Evolutionary conservation across 768 basidiomycete genomes (phyloP), one percentile per base, ranked within the genome.

Genomic region (Panus rudis): DNA sequence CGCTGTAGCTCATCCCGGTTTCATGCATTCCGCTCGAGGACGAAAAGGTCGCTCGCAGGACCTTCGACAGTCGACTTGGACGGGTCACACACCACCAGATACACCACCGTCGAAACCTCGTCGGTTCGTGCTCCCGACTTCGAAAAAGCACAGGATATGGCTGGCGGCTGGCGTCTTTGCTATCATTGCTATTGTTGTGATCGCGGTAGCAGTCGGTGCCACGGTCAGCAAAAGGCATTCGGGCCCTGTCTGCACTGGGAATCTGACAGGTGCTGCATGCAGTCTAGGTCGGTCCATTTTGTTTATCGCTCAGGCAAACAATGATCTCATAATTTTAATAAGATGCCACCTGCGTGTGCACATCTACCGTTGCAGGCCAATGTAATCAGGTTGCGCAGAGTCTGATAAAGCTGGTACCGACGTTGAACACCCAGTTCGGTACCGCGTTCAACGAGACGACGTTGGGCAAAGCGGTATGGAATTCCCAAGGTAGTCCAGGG

Each of bases 271-370:
- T 17, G 62, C 63, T 14, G 52, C 63, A 11, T 84, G 82, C 56
- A 70, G 70, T 54, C 63, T 84, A 19, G 69, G 81, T 81, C 65
- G 4, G 32, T 14, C 27, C 37, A 17, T 6, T 32, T 23, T 37
- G n/a, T 13, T 31, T 3, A 25, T 28, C 27, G 17, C 13, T 16
- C 21, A 26, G 22, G 5, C 47, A 3, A 16, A 34, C 39, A 27
- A 14, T 24, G 20, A n/a, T n/a, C 50, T 52, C 10, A 50, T 23
- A 33, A 20, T 44, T 28, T 37, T 22, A 19, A 12, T 7, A 48
- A 82, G 79, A 81, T 63, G 68, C 78, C 1, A 76, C 78, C 0
- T 84, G 81, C 53, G 66, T 76, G 27, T 83, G 81, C 50, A 73
- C 75, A 11, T 70, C 75, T 2, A 58, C 62, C n/a, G 43, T 50